Conservation (phyloP, 2,329 filamentous ascomycete genomes). For the Mollisiaceae sp. region DNA sequence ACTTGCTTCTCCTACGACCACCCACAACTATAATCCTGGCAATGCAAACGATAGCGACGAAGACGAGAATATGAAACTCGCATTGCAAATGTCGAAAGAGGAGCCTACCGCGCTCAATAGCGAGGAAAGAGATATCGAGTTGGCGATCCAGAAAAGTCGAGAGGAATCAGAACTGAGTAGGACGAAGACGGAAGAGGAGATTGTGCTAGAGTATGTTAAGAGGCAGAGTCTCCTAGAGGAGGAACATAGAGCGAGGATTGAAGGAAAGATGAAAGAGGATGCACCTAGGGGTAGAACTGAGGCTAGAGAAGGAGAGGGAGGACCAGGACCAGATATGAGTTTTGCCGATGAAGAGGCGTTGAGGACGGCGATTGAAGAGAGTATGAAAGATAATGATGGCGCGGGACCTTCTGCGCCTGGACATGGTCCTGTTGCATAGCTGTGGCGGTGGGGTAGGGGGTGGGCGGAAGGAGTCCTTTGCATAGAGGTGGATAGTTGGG, state of each 20-base stretch:
- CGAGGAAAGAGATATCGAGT: conserved; percentile 25
- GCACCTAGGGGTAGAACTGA: background rate
- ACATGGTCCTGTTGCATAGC: background rate
- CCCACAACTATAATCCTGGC: background rate
- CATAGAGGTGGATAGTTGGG: background rate
- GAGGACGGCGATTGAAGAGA: conserved; percentile 59
- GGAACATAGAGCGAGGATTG: conserved; percentile 46
- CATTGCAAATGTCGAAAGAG: conserved; percentile 39
- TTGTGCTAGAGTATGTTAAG: conserved; percentile 77
- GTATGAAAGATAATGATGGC: conserved; percentile 46
- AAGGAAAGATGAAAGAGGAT: conserved; percentile 24
- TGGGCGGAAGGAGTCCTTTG: background rate
- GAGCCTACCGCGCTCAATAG: conserved; percentile 34
- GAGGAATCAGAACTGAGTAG: conserved; percentile 41
- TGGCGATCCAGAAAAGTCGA: conserved; percentile 26
- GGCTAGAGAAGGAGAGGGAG: conserved; percentile 10
- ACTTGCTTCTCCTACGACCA: conserved; percentile 10
- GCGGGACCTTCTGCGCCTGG: background rate
- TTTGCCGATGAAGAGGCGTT: conserved; percentile 61
- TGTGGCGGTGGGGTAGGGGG: background rate
- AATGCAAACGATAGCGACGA: conserved; percentile 30
- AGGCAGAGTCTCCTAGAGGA: conserved; percentile 77
- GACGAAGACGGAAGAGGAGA: conserved; percentile 68
- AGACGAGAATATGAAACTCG: conserved; percentile 36
- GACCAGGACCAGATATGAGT: conserved; percentile 27